Evolutionary conservation across 345 rosid species (phyloP).

Genomic region (Murraya paniculata): DNA sequence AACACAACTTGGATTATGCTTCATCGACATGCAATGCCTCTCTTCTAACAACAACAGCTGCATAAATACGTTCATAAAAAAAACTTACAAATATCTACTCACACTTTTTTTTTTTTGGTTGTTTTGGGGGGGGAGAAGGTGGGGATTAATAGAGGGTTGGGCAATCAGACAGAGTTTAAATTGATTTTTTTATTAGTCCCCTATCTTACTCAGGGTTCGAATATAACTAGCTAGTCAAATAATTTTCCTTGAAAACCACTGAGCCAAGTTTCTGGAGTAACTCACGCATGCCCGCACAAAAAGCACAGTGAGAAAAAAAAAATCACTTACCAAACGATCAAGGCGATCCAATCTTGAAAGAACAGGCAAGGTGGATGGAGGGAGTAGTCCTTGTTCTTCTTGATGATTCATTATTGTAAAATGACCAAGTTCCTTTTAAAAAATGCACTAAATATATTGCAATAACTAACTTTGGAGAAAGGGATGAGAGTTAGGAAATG

Average conservation of each 20-base stretch:
- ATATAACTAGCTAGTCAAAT: too few relatives aligned
- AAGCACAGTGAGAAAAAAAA: too few relatives aligned
- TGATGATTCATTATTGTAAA: conserved; percentile 14
- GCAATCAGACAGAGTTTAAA: too few relatives aligned
- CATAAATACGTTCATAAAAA: background rate
- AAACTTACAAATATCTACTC: background rate
- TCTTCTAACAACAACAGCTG: conserved; percentile 35
- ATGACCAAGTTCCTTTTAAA: background rate
- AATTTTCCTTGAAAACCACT: too few relatives aligned
- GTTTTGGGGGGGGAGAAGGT: too few relatives aligned
- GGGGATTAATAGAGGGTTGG: too few relatives aligned
- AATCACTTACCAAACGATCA: conserved; percentile 31
- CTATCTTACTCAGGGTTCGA: too few relatives aligned
- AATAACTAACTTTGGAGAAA: background rate
- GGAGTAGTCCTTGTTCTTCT: background rate
- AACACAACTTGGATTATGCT: background rate
- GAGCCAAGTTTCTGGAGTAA: too few relatives aligned
- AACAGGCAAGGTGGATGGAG: conserved; percentile 24
- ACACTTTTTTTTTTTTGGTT: too few relatives aligned
- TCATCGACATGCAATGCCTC: conserved; percentile 21
- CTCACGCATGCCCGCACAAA: too few relatives aligned
- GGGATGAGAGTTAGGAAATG: background rate
- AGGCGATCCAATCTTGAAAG: conserved; percentile 38
- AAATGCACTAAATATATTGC: background rate
- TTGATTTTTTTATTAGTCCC: too few relatives aligned